A percentile compares a stretch with the other conserved stretches of the same genome.
phyloP scores from a whole-genome alignment of 2,329 filamentous ascomycete species.

The Botrytis galanthina region DNA sequence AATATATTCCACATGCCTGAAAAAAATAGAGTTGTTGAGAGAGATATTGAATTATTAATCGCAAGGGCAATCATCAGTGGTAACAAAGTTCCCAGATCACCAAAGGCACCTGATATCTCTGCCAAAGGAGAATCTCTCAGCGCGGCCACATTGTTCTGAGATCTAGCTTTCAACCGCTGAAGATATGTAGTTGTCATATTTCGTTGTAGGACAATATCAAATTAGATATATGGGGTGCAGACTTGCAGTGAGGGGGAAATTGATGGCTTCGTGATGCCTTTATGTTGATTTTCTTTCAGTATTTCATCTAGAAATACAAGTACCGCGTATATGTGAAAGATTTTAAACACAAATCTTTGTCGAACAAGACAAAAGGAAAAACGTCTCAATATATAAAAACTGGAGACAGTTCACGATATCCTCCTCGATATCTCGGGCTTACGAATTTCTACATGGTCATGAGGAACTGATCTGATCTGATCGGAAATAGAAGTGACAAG shows the following conservation, averaged over 20 bases:
- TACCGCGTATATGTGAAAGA: neutral
- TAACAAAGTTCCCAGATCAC: conserved; percentile 85
- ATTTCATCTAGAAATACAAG: neutral
- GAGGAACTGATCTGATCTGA: neutral
- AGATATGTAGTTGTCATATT: conserved; percentile 7
- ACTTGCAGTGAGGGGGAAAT: neutral
- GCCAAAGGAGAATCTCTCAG: conserved; percentile 56
- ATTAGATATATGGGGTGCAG: neutral
- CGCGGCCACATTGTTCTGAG: conserved; percentile 53
- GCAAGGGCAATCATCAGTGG: conserved; percentile 87
- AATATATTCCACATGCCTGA: conserved; percentile 83
- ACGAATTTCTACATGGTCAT: conserved; percentile 13
- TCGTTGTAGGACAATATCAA: neutral
- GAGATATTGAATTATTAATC: conserved; percentile 71
- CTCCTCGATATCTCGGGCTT: neutral
- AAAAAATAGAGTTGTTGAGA: conserved; percentile 82
- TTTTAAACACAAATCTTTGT: neutral
- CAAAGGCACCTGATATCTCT: conserved; percentile 85
- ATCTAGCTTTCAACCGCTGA: conserved; percentile 14
- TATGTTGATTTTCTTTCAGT: neutral
- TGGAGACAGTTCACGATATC: neutral
- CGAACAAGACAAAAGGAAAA: neutral
- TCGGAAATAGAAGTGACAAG: neutral
- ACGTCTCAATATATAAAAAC: neutral
- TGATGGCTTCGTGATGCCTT: neutral